Evolutionary conservation across 768 basidiomycete species (phyloP), one percentile per base, ranked within the genome.

Genomic region (Coprinopsis marcescibilis): DNA sequence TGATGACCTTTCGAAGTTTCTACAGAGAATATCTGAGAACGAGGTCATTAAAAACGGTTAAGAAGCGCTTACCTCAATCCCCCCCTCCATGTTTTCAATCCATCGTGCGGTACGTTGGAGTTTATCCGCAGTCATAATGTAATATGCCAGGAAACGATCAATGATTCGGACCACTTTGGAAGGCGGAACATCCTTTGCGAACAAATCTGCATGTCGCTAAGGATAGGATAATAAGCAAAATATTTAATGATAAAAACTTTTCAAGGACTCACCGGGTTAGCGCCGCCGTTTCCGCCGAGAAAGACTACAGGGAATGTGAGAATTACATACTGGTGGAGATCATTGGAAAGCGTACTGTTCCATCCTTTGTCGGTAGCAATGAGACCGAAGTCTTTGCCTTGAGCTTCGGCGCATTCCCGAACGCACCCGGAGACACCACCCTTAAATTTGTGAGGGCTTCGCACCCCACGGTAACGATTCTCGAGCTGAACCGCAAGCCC

Each of bases 341-440:
- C 38, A 7, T 30, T 21, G 11, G 19, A 14, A 29, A 12, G 2
- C 4, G 10, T 51, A 78, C 73, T 59, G 54, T 87, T 85, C 83
- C 84, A 87, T n/a, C 85, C 85, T 61, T 87, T 85, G 62, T 79
- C 80, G 0, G 83, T 85, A 1, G 84, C 85, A 46, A 87, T 87
- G 30, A 86, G 62, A 11, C 85, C 85, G 54, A 87, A 89, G 60
- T 87, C 84, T 57, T 78, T 51, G 14, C 43, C 67, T 55, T 89
- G 85, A 2, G 85, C 85, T 60, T 87, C 85, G 0, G 85, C 85
- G 50, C 85, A 89, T 57, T 87, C 85, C 14, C 85, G 73, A 0
- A 83, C 72, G 56, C 85, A 87, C 15, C 85, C 85, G 17, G 77
- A 79, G 3, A 89, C 82, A 10, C 85, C 85, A 20, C 84, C 85